Conservation (phyloP, 371 early-diverging fungal species). For the Actinomortierella wolfii region DNA sequence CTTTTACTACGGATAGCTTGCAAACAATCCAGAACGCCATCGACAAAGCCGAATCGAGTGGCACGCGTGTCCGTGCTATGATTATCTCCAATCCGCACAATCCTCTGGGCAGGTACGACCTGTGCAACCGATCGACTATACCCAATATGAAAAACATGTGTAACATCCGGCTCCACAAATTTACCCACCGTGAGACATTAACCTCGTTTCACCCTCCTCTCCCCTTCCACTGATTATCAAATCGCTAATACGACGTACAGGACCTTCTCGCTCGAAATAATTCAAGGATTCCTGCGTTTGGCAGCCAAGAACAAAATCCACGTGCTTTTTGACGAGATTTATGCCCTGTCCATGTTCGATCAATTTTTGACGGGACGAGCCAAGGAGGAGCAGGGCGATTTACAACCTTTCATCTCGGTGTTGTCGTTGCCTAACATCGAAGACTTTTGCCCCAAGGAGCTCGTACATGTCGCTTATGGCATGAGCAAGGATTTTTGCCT, state of each 20-base stretch:
- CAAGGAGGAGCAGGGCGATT: conserved; percentile 26
- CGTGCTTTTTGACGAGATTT: conserved; percentile 82
- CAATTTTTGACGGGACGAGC: conserved; percentile 33
- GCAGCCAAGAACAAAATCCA: conserved; percentile 68
- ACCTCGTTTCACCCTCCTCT: neutral
- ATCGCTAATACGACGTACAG: conserved; percentile 14
- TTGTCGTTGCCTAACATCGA: conserved; percentile 58
- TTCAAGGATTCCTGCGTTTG: conserved; percentile 63
- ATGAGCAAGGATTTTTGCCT: conserved; percentile 81
- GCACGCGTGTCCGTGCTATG: conserved; percentile 55
- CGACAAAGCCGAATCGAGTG: conserved; percentile 42
- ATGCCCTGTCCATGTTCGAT: conserved; percentile 71
- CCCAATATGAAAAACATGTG: neutral
- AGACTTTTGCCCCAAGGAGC: conserved; percentile 62
- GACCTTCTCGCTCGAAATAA: conserved; percentile 54
- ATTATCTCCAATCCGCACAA: conserved; percentile 75
- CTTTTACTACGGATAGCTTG: conserved; percentile 47
- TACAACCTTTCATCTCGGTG: conserved; percentile 57
- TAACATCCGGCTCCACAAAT: neutral
- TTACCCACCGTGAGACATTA: too few species aligned
- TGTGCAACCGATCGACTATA: neutral
- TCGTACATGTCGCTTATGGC: conserved; percentile 76
- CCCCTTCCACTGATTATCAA: neutral
- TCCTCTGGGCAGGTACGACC: conserved; percentile 57
- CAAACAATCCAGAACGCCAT: conserved; percentile 49